These are phyloP conservation scores for Aegilops bicornis DNA, from an alignment of 176 grass and related monocot genomes.

Conservation along the genomic window DNA sequence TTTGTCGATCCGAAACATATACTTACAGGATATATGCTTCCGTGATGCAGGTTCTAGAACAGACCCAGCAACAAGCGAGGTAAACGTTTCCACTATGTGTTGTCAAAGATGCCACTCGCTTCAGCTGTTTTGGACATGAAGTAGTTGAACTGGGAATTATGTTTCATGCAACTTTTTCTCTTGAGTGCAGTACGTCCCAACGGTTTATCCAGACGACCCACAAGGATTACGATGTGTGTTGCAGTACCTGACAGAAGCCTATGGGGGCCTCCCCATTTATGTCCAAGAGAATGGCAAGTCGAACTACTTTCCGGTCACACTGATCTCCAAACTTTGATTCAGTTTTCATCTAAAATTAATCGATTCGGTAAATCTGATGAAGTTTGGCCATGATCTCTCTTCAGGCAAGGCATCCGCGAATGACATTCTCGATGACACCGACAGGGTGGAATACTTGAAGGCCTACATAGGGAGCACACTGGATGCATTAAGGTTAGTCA, in stretches of 20 bases:
- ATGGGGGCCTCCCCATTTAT: conserved; percentile 58
- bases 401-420: conserved; percentile 15
- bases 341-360: neutral
- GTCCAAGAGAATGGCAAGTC: conserved; percentile 77
- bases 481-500: conserved; percentile 40
- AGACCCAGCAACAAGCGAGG: conserved; percentile 37
- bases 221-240: conserved; percentile 32
- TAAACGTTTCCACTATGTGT: neutral
- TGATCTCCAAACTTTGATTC: neutral
- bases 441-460: conserved; percentile 60
- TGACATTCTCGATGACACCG: conserved; percentile 41
- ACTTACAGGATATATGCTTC: neutral
- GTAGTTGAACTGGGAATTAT: neutral
- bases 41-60: conserved; percentile 36
- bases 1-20: neutral
- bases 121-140: conserved; percentile 4
- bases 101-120: neutral
- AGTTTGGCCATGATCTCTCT: neutral
- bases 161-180: neutral
- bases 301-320: neutral
- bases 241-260: conserved; percentile 56
- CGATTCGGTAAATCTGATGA: neutral
- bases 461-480: conserved; percentile 46
- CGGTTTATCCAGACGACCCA: conserved; percentile 25
- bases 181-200: neutral